Percentiles rank a stretch among this genome's conserved stretches.
Evolutionary conservation across 169 alveolate genomes (phyloP).

Genomic region (Ichthyophthirius multifiliis): DNA sequence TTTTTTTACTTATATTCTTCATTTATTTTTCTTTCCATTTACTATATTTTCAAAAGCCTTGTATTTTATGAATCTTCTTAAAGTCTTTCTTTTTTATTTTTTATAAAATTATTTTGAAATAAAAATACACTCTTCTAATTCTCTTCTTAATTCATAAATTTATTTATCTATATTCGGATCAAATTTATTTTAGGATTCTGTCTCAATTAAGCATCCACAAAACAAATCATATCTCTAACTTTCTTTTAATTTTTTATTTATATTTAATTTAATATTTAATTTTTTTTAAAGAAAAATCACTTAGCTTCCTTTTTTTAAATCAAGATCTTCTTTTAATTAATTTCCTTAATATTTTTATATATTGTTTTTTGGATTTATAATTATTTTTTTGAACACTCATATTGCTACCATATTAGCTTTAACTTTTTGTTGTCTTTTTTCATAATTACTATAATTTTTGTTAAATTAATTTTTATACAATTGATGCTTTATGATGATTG

Average conservation of each 20-base stretch:
- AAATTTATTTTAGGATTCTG: not conserved
- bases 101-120: not conserved
- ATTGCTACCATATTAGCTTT: too few species aligned
- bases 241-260: not conserved
- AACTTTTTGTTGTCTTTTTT: too few species aligned
- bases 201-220: not conserved
- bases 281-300: not conserved
- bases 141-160: not conserved
- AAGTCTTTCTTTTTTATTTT: not conserved
- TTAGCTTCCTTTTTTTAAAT: not conserved
- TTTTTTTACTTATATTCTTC: not conserved
- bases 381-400: too few species aligned
- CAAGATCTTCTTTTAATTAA: constrained; percentile 10
- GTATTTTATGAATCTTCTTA: constrained; percentile 7
- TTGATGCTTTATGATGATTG: too few species aligned
- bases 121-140: not conserved
- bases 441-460: too few species aligned
- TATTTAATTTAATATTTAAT: not conserved
- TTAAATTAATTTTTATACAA: too few species aligned
- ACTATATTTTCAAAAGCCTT: not conserved
- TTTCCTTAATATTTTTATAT: too few species aligned
- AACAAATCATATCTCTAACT: not conserved
- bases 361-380: too few species aligned
- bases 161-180: constrained; percentile 3
- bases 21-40: not conserved